Percentiles rank a stretch among this genome's conserved stretches.
phyloP scores from a whole-genome alignment of 345 rosid species.

The Eucalyptus marginata region DNA sequence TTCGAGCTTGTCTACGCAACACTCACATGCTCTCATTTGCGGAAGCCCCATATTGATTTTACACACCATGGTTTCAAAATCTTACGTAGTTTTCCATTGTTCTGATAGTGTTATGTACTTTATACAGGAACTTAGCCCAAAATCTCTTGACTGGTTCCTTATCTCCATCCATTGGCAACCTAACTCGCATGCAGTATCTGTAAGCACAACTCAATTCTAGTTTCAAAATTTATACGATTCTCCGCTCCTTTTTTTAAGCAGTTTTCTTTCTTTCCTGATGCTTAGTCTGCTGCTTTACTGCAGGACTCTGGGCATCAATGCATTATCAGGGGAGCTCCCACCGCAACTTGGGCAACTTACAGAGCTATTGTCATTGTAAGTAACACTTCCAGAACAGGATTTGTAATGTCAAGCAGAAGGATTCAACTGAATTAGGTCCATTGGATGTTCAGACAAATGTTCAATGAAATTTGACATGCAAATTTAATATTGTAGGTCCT shows the following conservation, averaged over 20 bases:
- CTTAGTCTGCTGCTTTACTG: neutral
- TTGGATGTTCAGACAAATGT: neutral
- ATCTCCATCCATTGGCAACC: neutral
- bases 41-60: neutral
- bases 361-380: constrained; percentile 41
- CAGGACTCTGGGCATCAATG: neutral
- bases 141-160: constrained; percentile 33
- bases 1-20: neutral
- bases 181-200: neutral
- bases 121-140: constrained; percentile 23
- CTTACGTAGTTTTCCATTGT: neutral
- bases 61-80: neutral
- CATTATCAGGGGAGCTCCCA: constrained; percentile 28
- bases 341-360: constrained; percentile 4
- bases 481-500: neutral
- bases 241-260: neutral
- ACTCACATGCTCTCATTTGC: neutral
- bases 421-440: neutral
- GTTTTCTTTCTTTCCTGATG: neutral
- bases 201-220: neutral
- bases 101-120: constrained; percentile 19
- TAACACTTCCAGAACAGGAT: neutral
- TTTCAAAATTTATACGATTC: neutral
- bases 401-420: neutral
- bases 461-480: neutral